Evolutionary conservation across 495 filamentous ascomycete genomes (phyloP), one percentile per base, ranked within the genome.

Genomic region (Xylaria intraflava): DNA sequence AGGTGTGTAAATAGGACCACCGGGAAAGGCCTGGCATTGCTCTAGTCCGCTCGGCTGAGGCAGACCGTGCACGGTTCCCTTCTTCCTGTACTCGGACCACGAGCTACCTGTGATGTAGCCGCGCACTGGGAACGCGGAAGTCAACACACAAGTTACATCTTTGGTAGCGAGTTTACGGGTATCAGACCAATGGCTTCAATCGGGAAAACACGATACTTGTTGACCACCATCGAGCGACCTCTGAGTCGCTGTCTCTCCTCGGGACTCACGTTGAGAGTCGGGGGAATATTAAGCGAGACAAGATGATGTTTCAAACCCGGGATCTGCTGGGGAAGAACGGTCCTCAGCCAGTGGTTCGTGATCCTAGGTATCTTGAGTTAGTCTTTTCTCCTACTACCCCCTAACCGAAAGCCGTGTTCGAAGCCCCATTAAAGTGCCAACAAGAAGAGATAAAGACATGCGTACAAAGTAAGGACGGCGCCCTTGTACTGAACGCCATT

Each of bases 91-190:
- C 69, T 95, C 90, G 27, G 73, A 77, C 93, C 93, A 98, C 3
- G 90, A 90, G 50, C 85, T 88, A 11, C 93, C 93, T 6, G 91
- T 95, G 68, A 98, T 85, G 70, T 96, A 96, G 50, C 93, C 92
- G 26, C 92, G 84, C 2, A 96, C 90, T 57, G 40, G 7, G 52
- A 90, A 89, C 19, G 23, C 40, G 2, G 16, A 11, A 14, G 35
- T 55, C 45, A 53, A 46, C 38, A 31, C 16, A 49, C 17, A 40
- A 23, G 19, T 29, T 19, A 16, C n/a, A 6, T 19, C 11, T 35
- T 30, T 26, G 16, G 5, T 14, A 38, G 43, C 30, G 45, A 29
- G 17, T 38, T 29, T 20, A 16, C 10, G 16, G 22, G n/a, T 9
- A 31, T 17, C 43, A 17, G 17, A 51, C 41, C 58, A 45, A 76